Percentiles rank a stretch among this genome's conserved stretches.
These are phyloP conservation scores for Kalanchoe fedtschenkoi DNA, from an alignment of 164 flowering plant species.

Conservation along the genomic window DNA sequence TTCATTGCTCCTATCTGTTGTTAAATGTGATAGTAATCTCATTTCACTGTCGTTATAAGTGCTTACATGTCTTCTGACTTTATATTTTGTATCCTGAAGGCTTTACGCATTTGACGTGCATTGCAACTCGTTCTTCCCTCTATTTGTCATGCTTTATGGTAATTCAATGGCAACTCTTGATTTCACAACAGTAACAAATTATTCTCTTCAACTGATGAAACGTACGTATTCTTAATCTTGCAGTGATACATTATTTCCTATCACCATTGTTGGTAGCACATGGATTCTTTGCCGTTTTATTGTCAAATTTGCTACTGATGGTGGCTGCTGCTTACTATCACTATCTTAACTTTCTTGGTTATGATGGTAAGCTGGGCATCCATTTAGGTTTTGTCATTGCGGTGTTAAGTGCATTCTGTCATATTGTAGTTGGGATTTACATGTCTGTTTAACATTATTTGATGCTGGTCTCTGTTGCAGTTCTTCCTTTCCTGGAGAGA, in stretches of 20 bases:
- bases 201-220: not conserved
- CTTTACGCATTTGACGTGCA: conserved; percentile 98
- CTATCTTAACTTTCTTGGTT: conserved; percentile 93
- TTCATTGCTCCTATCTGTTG: not conserved
- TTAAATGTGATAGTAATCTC: not conserved
- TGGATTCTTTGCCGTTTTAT: conserved; percentile 73
- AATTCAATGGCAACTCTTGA: conserved; percentile 11
- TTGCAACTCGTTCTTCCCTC: conserved; percentile 99
- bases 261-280: conserved; percentile 89
- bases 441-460: not conserved
- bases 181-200: not conserved
- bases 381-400: not conserved
- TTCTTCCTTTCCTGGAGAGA: conserved; percentile 85
- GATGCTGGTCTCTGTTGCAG: conserved; percentile 29
- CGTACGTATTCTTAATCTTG: conserved; percentile 16
- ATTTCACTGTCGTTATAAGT: not conserved
- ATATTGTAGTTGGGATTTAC: not conserved
- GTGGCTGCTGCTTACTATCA: conserved; percentile 83
- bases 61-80: conserved; percentile 9
- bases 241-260: conserved; percentile 89
- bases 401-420: not conserved
- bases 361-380: conserved; percentile 60
- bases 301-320: conserved; percentile 95
- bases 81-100: conserved; percentile 40
- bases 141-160: conserved; percentile 94